Percentiles rank a stretch among this genome's conserved stretches.
phyloP scores from a whole-genome alignment of 192 early-diverging fungal genomes.

The Entomortierella chlamydospora region DNA sequence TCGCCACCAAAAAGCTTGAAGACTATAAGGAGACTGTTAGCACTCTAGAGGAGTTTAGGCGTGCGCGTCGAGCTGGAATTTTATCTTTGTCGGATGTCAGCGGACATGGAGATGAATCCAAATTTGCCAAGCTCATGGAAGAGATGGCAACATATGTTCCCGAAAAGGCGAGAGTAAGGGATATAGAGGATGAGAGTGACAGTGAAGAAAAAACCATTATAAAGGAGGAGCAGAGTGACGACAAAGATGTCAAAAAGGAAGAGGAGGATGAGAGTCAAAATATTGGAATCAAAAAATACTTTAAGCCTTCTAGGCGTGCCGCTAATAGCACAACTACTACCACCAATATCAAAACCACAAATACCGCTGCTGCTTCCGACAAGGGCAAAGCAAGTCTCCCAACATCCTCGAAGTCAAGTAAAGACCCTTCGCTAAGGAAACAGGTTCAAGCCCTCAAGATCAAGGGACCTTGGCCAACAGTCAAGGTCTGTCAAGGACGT shows the following conservation, averaged over 20 bases:
- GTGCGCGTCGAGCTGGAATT: constrained; percentile 17
- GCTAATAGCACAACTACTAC: neutral
- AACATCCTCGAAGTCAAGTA: constrained; percentile 4
- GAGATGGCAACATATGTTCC: constrained; percentile 48
- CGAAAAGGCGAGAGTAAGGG: constrained; percentile 41
- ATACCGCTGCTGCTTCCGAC: constrained; percentile 1
- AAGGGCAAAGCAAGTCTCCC: constrained; percentile 24
- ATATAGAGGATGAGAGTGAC: constrained; percentile 33
- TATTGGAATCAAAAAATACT: constrained; percentile 35
- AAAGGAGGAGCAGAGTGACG: constrained; percentile 5
- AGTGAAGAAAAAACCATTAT: neutral
- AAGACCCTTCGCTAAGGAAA: constrained; percentile 30
- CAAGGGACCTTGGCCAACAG: constrained; percentile 59
- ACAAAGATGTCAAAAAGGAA: constrained; percentile 19
- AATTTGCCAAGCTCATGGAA: constrained; percentile 18
- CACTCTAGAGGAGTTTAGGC: neutral
- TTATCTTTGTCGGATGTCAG: constrained; percentile 32
- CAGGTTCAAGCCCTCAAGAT: constrained; percentile 46
- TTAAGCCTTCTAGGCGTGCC: constrained; percentile 11
- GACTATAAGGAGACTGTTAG: constrained; percentile 1
- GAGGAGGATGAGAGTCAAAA: constrained; percentile 24
- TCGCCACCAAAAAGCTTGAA: constrained; percentile 17
- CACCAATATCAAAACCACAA: neutral
- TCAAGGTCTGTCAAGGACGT: constrained; percentile 62
- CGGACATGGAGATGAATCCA: constrained; percentile 25